A percentile compares a stretch with the other conserved stretches of the same genome.
Evolutionary conservation across 441 rosid genomes (phyloP).

Genomic region (California macrophylla): DNA sequence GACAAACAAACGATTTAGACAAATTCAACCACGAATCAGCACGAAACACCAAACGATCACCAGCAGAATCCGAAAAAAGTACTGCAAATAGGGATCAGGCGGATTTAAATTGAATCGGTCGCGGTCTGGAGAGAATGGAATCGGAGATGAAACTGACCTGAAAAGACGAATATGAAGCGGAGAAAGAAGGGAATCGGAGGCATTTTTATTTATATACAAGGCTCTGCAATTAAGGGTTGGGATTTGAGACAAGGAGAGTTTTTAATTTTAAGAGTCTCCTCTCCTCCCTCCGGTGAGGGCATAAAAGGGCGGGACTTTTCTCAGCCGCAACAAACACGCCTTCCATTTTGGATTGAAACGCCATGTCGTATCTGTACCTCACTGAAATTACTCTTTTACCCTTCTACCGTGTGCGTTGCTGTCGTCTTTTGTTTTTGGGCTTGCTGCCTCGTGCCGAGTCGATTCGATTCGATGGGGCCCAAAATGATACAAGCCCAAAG

Average conservation of each 20-base stretch:
- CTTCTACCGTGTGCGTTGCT: no score
- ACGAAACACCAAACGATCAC: neutral
- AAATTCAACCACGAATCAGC: neutral
- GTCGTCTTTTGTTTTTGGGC: no score
- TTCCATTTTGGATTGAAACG: neutral
- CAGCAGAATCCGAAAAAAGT: neutral
- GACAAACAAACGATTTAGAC: neutral
- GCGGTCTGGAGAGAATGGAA: neutral
- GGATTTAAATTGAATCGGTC: neutral
- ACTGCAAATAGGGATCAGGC: neutral
- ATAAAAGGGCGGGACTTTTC: neutral
- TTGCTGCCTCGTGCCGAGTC: no score
- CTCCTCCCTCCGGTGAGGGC: no score
- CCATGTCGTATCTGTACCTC: no score
- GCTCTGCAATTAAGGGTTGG: neutral
- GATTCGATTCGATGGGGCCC: no score
- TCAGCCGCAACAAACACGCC: neutral
- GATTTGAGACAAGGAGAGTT: neutral
- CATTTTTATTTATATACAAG: neutral
- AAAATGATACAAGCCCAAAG: no score
- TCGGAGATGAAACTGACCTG: slow-evolving; percentile 1
- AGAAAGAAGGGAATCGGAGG: neutral
- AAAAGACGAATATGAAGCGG: neutral
- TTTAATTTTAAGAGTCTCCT: neutral
- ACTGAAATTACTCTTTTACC: no score